Conservation (phyloP, 306 rosid genomes). For the Cicer arietinum region DNA sequence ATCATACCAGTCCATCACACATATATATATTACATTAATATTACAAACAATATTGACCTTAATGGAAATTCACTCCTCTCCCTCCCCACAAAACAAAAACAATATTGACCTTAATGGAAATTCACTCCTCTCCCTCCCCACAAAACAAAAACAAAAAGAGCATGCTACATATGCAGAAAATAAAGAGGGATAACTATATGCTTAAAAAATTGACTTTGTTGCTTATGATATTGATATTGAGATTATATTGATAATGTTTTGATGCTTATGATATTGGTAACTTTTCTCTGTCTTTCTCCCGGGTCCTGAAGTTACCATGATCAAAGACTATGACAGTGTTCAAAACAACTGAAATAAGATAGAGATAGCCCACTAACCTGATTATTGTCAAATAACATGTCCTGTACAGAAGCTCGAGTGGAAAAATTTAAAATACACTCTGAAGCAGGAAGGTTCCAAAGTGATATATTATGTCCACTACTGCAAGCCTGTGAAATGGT, state of each 20-base stretch:
- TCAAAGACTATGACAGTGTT: slow-evolving; percentile 2
- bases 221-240: background rate
- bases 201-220: background rate
- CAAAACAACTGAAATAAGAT: slow-evolving; percentile 24
- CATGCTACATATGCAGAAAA: background rate
- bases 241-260: background rate
- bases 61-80: background rate
- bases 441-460: slow-evolving; percentile 93
- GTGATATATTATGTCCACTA: slow-evolving; percentile 75
- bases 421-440: slow-evolving; percentile 72
- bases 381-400: slow-evolving; percentile 74
- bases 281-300: background rate
- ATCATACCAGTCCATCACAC: slow-evolving; percentile 12
- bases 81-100: background rate
- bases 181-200: too few relatives aligned
- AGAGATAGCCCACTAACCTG: slow-evolving; percentile 63
- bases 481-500: slow-evolving; percentile 72
- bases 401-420: slow-evolving; percentile 72
- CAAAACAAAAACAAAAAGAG: background rate
- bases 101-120: background rate
- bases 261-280: background rate
- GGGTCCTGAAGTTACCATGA: background rate
- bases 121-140: background rate
- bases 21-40: background rate
- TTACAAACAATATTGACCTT: background rate